phyloP scores from a whole-genome alignment of 345 rosid genomes.

The Brassica incana region DNA sequence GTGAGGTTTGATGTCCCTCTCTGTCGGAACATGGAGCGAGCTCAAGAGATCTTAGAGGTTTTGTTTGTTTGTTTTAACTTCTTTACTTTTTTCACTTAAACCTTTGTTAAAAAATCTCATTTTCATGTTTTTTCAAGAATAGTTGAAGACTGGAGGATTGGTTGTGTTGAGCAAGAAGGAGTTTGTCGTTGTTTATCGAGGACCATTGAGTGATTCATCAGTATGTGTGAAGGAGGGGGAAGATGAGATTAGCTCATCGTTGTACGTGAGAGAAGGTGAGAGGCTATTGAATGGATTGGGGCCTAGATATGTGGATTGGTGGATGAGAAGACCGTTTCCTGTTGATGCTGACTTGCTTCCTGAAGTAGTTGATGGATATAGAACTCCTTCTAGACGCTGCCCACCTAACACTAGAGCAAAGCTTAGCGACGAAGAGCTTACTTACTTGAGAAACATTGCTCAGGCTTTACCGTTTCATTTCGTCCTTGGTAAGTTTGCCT shows the following conservation, averaged over 20 bases:
- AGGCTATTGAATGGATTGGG: constrained; percentile 82
- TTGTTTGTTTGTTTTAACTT: constrained; percentile 41
- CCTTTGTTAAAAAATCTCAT: background rate
- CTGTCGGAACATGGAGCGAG: constrained; percentile 80
- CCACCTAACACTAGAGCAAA: constrained; percentile 58
- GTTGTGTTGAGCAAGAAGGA: constrained; percentile 78
- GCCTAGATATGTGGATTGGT: constrained; percentile 87
- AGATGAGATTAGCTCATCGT: constrained; percentile 37
- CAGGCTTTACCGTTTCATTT: constrained; percentile 74
- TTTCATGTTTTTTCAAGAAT: constrained; percentile 26
- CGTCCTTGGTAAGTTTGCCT: constrained; percentile 63
- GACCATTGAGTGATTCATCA: constrained; percentile 21
- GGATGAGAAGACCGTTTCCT: constrained; percentile 90
- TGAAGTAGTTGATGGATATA: constrained; percentile 61
- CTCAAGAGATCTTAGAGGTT: constrained; percentile 83
- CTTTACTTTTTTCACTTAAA: background rate
- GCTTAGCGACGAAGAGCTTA: constrained; percentile 61
- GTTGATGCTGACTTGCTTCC: constrained; percentile 88
- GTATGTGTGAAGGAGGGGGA: background rate
- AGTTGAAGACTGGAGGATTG: constrained; percentile 89
- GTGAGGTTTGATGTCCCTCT: constrained; percentile 71
- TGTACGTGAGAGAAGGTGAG: constrained; percentile 82
- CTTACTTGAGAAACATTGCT: constrained; percentile 74
- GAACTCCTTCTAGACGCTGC: constrained; percentile 62
- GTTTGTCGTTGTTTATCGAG: constrained; percentile 56